Percentiles rank a stretch among this genome's conserved stretches.
phyloP scores from a whole-genome alignment of 768 basidiomycete species.

The Mycena venus region DNA sequence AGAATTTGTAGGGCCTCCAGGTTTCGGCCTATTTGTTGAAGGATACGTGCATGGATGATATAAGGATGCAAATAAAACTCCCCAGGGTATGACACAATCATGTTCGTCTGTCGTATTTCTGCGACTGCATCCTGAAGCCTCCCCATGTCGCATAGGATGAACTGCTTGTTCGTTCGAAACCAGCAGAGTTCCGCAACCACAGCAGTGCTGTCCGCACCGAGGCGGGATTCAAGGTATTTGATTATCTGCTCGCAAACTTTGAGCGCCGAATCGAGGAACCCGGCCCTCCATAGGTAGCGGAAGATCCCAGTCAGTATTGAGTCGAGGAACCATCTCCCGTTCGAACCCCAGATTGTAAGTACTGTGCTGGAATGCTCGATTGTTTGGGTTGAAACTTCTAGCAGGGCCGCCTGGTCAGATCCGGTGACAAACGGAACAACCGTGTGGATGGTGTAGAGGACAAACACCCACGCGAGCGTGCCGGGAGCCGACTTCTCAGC shows the following conservation, averaged over 20 bases:
- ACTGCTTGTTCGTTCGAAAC: too few relatives aligned
- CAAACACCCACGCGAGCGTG: neutral
- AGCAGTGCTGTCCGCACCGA: neutral
- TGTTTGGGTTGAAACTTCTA: neutral
- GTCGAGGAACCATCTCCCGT: neutral
- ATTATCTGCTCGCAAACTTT: neutral
- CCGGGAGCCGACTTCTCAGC: neutral
- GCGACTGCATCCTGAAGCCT: neutral
- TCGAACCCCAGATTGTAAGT: neutral
- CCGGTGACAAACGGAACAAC: neutral
- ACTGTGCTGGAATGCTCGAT: neutral
- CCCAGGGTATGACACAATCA: too few relatives aligned
- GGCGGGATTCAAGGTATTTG: neutral
- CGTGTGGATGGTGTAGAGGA: neutral
- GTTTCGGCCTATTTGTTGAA: too few relatives aligned
- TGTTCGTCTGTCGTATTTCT: neutral
- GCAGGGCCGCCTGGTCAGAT: neutral
- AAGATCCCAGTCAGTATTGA: too few relatives aligned
- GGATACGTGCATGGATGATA: too few relatives aligned
- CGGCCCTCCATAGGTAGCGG: neutral
- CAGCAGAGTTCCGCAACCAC: too few relatives aligned
- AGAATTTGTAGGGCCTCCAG: too few relatives aligned
- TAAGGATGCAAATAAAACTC: too few relatives aligned
- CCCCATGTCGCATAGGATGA: slow-evolving; percentile 10
- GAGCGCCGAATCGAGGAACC: neutral